These are phyloP conservation scores for Platismatia glauca DNA, from an alignment of 495 filamentous ascomycete genomes.

Conservation along the genomic window DNA sequence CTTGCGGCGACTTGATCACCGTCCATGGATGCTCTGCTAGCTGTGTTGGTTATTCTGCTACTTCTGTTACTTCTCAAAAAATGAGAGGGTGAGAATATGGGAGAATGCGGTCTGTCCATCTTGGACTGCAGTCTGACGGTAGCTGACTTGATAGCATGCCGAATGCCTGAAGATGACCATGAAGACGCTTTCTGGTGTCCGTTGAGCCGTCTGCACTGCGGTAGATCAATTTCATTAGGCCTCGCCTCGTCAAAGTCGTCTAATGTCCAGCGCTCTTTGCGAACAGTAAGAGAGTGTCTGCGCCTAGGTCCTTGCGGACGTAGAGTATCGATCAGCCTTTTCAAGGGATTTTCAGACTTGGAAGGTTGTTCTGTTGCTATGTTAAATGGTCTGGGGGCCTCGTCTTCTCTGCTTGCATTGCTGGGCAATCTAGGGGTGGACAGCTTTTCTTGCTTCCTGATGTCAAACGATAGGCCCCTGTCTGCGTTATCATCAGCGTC, in stretches of 20 bases:
- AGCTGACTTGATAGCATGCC: constrained; percentile 68
- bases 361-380: background rate
- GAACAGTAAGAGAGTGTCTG: constrained; percentile 21
- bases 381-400: background rate
- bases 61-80: constrained; percentile 50
- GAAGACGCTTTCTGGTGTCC: constrained; percentile 53
- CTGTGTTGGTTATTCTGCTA: constrained; percentile 52
- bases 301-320: constrained; percentile 33
- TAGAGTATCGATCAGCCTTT: constrained; percentile 49
- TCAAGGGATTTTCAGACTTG: constrained; percentile 31
- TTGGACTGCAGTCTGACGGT: constrained; percentile 62
- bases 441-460: constrained; percentile 7
- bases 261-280: constrained; percentile 40
- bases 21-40: constrained; percentile 56
- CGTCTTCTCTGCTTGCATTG: background rate
- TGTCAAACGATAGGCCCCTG: constrained; percentile 15
- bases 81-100: constrained; percentile 43
- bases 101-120: constrained; percentile 55
- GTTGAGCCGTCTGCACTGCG: constrained; percentile 15
- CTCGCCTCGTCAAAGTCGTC: constrained; percentile 30
- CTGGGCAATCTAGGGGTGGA: background rate
- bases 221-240: constrained; percentile 21
- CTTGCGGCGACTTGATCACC: constrained; percentile 45
- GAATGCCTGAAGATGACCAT: constrained; percentile 61
- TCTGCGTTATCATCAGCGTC: background rate